Conservation (phyloP, 768 basidiomycete species). For the Auriculariales sp. region DNA sequence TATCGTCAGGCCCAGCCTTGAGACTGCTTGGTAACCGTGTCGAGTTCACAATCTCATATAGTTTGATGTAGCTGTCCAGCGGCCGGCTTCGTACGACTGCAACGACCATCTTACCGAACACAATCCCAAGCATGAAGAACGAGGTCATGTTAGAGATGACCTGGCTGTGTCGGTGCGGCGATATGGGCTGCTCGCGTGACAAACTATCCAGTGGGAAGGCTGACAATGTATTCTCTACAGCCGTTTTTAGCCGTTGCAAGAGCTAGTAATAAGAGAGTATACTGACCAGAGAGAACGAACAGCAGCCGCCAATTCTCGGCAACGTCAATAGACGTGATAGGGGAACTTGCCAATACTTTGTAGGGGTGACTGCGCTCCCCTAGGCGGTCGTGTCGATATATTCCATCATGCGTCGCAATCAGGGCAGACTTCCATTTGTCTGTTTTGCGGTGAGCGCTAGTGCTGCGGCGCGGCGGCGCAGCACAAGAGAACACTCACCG, state of each 20-base stretch:
- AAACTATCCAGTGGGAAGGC: neutral
- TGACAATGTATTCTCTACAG: no score
- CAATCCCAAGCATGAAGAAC: neutral
- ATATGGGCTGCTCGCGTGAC: neutral
- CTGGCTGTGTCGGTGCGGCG: neutral
- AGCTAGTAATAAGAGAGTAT: no score
- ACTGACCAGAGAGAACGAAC: neutral
- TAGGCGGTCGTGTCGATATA: neutral
- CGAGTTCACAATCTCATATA: neutral
- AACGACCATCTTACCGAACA: neutral
- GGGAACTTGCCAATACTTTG: neutral
- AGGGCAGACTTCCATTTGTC: neutral
- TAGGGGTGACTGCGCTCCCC: neutral
- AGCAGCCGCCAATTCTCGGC: neutral
- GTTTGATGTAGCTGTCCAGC: neutral
- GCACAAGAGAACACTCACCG: neutral
- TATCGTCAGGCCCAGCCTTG: no score
- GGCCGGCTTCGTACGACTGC: neutral
- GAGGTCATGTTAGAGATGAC: neutral
- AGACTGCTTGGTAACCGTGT: no score
- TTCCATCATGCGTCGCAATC: neutral
- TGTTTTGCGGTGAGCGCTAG: neutral
- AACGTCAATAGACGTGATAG: neutral
- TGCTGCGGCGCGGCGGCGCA: neutral
- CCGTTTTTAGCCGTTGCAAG: no score